Conservation (phyloP, 2,329 filamentous ascomycete species). For the Botrytis paeoniae region DNA sequence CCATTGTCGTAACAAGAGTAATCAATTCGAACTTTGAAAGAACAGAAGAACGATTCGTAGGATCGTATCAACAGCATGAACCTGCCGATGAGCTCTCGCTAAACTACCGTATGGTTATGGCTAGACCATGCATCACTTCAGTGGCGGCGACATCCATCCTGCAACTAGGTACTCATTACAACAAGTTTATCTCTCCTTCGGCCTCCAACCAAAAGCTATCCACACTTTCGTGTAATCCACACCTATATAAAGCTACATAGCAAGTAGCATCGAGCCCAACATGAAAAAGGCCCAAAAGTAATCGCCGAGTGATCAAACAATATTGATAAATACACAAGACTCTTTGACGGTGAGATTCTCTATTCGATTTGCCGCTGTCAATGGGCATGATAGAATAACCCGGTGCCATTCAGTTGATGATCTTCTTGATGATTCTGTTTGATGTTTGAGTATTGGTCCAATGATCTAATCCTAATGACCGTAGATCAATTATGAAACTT, state of each 20-base stretch:
- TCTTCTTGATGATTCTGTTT: conserved; percentile 8
- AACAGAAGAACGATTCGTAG: conserved; percentile 3
- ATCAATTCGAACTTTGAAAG: not conserved
- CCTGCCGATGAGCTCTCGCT: conserved; percentile 9
- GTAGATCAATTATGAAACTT: conserved; percentile 16
- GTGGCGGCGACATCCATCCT: conserved; percentile 17
- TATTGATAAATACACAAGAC: not conserved
- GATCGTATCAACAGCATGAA: not conserved
- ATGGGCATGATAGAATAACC: not conserved
- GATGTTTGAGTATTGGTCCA: conserved; percentile 15
- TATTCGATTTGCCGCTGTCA: conserved; percentile 6
- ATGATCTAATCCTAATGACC: conserved; percentile 15
- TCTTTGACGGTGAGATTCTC: not conserved
- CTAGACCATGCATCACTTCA: conserved; percentile 4
- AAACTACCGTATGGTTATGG: not conserved
- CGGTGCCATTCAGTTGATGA: conserved; percentile 4
- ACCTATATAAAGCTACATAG: not conserved
- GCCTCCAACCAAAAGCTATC: not conserved
- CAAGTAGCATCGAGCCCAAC: conserved; percentile 2
- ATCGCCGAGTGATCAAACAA: not conserved
- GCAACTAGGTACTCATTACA: not conserved
- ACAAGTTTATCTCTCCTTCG: not conserved
- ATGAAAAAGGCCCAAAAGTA: not conserved
- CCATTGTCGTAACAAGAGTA: not conserved
- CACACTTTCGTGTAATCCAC: conserved; percentile 7